These are phyloP conservation scores for Coniochaeta sp. DNA, from an alignment of 2,329 filamentous ascomycete species.

Conservation along the genomic window DNA sequence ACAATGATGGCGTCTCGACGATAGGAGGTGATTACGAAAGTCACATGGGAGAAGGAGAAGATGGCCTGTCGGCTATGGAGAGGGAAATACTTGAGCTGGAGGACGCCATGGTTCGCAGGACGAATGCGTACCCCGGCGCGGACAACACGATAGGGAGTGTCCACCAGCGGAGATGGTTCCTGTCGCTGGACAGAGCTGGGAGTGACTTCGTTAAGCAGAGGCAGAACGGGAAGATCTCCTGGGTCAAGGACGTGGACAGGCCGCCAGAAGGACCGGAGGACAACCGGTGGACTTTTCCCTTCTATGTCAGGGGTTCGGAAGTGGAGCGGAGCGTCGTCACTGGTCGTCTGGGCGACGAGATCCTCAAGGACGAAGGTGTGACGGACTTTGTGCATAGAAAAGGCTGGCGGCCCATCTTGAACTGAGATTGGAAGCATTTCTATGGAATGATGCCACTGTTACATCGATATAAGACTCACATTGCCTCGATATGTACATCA, in stretches of 20 bases:
- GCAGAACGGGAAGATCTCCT: constrained; percentile 13
- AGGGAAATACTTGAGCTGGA: constrained; percentile 35
- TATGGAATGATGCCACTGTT: no score
- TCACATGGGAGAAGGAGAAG: constrained; percentile 1
- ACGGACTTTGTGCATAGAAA: constrained; percentile 46
- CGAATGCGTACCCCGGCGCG: constrained; percentile 61
- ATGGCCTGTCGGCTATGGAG: constrained; percentile 25
- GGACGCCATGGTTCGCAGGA: constrained; percentile 45
- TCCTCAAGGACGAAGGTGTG: constrained; percentile 55
- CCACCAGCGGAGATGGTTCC: constrained; percentile 60
- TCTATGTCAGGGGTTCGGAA: constrained; percentile 53
- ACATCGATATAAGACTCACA: no score
- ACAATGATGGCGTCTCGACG: neutral
- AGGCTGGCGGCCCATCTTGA: constrained; percentile 47
- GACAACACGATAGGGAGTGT: constrained; percentile 58
- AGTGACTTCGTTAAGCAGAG: constrained; percentile 45
- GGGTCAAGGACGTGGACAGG: constrained; percentile 13
- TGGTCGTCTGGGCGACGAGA: constrained; percentile 48
- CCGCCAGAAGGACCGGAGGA: constrained; percentile 2
- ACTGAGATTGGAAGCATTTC: constrained; percentile 17
- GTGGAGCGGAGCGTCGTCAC: constrained; percentile 61
- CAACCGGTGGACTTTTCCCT: constrained; percentile 40
- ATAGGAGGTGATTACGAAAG: neutral
- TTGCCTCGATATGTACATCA: neutral
- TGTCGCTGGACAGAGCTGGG: constrained; percentile 51